Percentiles rank a stretch among this genome's conserved stretches.
Conservation (phyloP, 2,329 filamentous ascomycete genomes). For the Claviceps fusiformis region DNA sequence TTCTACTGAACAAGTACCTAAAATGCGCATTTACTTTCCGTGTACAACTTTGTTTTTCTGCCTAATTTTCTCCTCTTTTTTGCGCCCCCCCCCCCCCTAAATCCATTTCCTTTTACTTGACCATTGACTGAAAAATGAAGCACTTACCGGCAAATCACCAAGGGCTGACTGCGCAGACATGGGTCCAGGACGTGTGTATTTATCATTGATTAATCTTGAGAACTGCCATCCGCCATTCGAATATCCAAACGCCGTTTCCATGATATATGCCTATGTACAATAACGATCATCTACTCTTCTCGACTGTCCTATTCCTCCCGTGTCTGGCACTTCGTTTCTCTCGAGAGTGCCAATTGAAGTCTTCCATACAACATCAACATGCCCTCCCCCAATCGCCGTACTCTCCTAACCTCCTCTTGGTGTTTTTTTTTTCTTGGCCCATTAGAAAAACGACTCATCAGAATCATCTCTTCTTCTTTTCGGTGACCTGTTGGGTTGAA, state of each 20-base stretch:
- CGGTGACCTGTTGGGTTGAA: conserved; percentile 49
- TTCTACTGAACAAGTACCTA: no score
- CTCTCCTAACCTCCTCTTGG: not conserved
- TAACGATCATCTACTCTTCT: conserved; percentile 17
- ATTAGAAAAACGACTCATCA: not conserved
- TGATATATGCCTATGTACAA: conserved; percentile 15
- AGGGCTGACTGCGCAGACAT: not conserved
- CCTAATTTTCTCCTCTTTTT: no score
- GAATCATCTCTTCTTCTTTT: conserved; percentile 26
- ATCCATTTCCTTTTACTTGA: no score
- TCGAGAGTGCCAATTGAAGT: conserved; percentile 7
- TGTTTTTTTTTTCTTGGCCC: not conserved
- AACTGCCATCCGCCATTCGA: not conserved
- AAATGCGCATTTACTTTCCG: no score
- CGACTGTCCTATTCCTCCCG: not conserved
- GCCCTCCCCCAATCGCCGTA: no score
- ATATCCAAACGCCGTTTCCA: conserved; percentile 7
- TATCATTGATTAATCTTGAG: not conserved
- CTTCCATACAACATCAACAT: conserved; percentile 14
- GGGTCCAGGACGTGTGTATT: not conserved
- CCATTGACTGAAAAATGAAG: not conserved
- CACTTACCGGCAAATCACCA: not conserved
- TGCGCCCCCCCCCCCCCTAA: no score
- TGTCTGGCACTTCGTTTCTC: conserved; percentile 27
- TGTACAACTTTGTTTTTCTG: no score